phyloP scores from a whole-genome alignment of 371 early-diverging fungal species.

The Rhizopus microsporus region DNA sequence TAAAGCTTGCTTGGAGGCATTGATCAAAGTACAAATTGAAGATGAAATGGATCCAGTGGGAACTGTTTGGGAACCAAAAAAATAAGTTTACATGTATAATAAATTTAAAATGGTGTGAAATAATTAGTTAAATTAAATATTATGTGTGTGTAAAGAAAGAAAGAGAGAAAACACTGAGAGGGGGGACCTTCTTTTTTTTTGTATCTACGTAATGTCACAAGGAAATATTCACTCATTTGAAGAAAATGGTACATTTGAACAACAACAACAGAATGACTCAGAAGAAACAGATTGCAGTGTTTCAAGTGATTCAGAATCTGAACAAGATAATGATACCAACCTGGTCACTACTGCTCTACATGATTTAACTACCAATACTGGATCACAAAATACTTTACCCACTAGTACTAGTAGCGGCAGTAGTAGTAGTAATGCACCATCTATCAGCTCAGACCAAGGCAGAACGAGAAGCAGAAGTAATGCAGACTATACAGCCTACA shows the following conservation, averaged over 20 bases:
- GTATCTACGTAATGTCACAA: no score
- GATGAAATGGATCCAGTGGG: constrained; percentile 54
- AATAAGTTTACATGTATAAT: not conserved
- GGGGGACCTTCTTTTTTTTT: no score
- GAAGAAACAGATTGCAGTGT: no score
- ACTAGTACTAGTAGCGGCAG: not conserved
- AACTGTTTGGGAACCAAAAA: constrained; percentile 64
- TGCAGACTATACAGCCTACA: constrained; percentile 11
- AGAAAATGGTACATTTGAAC: not conserved
- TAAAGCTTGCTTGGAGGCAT: constrained; percentile 73
- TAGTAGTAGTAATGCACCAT: not conserved
- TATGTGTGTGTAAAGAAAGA: not conserved
- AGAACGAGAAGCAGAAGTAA: constrained; percentile 15
- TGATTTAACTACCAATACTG: no score
- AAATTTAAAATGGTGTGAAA: not conserved
- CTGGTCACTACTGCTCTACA: no score
- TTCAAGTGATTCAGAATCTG: not conserved
- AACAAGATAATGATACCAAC: not conserved
- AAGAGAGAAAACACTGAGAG: no score
- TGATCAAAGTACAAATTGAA: constrained; percentile 51
- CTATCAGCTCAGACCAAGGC: not conserved
- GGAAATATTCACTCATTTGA: constrained; percentile 1
- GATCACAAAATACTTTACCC: not conserved
- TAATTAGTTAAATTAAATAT: not conserved
- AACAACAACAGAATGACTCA: no score